Conservation (phyloP, 2,329 filamentous ascomycete species). For the Penicillium sp. region DNA sequence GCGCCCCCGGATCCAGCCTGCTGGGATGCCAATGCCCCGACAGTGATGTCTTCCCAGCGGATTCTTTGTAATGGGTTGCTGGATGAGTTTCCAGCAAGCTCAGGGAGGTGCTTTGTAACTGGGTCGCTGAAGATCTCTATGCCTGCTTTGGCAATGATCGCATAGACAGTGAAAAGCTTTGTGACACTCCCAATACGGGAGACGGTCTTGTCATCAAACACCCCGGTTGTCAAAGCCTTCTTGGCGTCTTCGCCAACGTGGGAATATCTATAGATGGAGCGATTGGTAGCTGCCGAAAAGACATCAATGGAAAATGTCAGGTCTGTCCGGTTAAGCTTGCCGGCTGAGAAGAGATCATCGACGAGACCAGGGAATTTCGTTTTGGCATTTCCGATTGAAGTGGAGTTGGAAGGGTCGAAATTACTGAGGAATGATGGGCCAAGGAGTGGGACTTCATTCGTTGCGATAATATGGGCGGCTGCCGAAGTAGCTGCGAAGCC, state of each 20-base stretch:
- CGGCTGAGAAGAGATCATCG: slow-evolving; percentile 2
- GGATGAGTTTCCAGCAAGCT: slow-evolving; percentile 7
- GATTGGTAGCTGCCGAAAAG: slow-evolving; percentile 12
- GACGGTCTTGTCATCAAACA: slow-evolving; percentile 11
- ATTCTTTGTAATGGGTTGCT: background rate
- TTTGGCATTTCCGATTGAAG: slow-evolving; percentile 1
- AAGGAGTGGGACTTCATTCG: slow-evolving; percentile 7
- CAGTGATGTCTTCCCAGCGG: slow-evolving; percentile 3
- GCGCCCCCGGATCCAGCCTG: slow-evolving; percentile 2
- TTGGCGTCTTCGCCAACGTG: slow-evolving; percentile 6
- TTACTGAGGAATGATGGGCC: slow-evolving; percentile 10
- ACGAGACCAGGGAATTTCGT: background rate
- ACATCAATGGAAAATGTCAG: slow-evolving; percentile 7
- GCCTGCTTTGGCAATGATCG: slow-evolving; percentile 9
- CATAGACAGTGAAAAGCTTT: slow-evolving; percentile 5
- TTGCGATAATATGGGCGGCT: slow-evolving; percentile 4
- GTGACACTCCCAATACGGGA: slow-evolving; percentile 11
- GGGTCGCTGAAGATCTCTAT: slow-evolving; percentile 8
- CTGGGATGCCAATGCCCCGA: slow-evolving; percentile 3
- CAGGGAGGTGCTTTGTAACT: slow-evolving; percentile 8
- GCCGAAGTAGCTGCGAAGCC: background rate
- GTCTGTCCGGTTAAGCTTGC: slow-evolving; percentile 5
- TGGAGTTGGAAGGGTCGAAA: slow-evolving; percentile 9
- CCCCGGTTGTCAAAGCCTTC: slow-evolving; percentile 1
- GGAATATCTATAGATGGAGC: slow-evolving; percentile 9